These are phyloP conservation scores for Phyllosticta citribraziliensis DNA, from an alignment of 2,329 filamentous ascomycete species.

Conservation along the genomic window DNA sequence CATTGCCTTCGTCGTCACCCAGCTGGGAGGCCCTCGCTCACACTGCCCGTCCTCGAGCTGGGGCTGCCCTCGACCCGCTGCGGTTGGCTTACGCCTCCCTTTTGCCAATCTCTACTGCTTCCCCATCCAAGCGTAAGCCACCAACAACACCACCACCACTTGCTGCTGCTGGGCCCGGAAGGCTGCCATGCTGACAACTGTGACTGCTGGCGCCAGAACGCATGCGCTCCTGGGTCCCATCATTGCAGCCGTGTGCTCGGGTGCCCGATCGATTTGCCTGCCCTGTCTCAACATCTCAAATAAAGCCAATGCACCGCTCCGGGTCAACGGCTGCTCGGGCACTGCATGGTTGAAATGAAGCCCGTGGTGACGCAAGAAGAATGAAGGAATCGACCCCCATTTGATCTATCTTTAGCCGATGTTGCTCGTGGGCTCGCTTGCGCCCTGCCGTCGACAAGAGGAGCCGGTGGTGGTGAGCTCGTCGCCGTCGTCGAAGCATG, in stretches of 20 bases:
- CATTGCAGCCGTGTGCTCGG: background rate
- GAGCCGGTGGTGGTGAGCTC: no score
- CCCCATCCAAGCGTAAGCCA: conserved; percentile 11
- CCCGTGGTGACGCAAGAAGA: background rate
- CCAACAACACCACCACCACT: background rate
- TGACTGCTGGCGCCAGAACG: background rate
- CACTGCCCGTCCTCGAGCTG: background rate
- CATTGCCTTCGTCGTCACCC: conserved; percentile 8
- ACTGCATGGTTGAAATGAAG: background rate
- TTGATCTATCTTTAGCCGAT: background rate
- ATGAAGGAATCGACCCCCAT: background rate
- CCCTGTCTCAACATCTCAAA: background rate
- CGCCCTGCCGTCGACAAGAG: background rate
- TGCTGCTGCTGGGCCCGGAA: background rate
- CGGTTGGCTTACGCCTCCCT: conserved; percentile 10
- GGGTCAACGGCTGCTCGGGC: background rate
- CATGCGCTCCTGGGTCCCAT: background rate
- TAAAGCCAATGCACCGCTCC: background rate
- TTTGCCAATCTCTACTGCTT: conserved; percentile 8
- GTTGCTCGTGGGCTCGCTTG: background rate
- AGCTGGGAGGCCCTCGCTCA: background rate
- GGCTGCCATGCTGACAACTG: background rate
- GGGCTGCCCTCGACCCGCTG: conserved; percentile 7
- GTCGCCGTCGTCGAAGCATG: background rate
- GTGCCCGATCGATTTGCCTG: background rate